Conservation (phyloP, 176 grass and related monocot genomes). For the Avena eriantha region DNA sequence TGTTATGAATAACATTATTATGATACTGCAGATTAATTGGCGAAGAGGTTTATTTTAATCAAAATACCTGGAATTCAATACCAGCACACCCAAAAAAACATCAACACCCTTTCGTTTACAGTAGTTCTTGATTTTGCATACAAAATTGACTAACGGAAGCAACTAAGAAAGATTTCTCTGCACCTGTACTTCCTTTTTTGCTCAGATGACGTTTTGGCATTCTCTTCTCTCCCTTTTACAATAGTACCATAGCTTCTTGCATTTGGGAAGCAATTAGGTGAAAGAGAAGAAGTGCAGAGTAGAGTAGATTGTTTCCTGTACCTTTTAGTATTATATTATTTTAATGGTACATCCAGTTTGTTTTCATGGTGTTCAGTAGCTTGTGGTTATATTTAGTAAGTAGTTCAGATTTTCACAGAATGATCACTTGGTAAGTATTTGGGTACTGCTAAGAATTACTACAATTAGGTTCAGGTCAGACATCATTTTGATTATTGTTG, state of each 20-base stretch:
- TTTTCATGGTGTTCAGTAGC: background rate
- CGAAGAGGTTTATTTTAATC: no score
- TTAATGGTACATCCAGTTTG: background rate
- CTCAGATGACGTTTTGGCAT: no score
- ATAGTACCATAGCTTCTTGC: no score
- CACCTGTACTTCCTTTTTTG: background rate
- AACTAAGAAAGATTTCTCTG: fast-evolving
- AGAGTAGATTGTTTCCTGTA: no score
- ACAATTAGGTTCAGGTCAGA: background rate
- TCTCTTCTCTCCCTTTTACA: background rate
- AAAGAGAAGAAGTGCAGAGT: background rate
- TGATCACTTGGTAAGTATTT: background rate
- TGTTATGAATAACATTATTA: no score
- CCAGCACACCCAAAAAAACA: no score
- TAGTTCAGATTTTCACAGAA: background rate
- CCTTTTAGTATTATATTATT: background rate
- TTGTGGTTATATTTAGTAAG: background rate
- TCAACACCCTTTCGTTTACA: no score
- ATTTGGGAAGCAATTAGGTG: background rate
- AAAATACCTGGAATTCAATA: no score
- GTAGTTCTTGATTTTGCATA: no score
- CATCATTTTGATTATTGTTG: background rate
- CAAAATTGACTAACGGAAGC: no score
- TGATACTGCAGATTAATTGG: no score
- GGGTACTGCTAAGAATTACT: no score